A percentile compares a stretch with the other conserved stretches of the same genome.
Evolutionary conservation across 1,139 yeast species (phyloP).

Genomic region (Pichia sorboxylosa): DNA sequence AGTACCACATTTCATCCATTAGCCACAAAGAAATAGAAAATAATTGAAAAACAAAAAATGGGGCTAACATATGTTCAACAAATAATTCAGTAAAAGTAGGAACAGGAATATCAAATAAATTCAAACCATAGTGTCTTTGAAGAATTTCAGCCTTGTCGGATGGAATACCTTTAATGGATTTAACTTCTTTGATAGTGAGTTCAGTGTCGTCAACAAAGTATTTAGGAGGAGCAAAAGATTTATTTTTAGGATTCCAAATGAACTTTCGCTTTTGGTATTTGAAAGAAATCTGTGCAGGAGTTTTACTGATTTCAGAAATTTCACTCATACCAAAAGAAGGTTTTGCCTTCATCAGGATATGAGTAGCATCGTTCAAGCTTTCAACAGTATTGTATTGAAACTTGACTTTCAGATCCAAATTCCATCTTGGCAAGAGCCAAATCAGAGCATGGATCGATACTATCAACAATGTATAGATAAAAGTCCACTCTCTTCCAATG

Average conservation of each 20-base stretch:
- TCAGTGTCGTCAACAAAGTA: conserved; percentile 53
- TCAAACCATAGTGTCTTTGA: conserved; percentile 63
- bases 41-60: conserved; percentile 91
- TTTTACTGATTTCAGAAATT: conserved; percentile 52
- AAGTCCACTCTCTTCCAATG: conserved; percentile 72
- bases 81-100: conserved; percentile 86
- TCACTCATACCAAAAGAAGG: conserved; percentile 82
- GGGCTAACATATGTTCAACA: conserved; percentile 97
- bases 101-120: conserved; percentile 86
- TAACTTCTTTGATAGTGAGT: conserved; percentile 51
- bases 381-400: conserved; percentile 47
- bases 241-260: conserved; percentile 44
- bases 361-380: conserved; percentile 47
- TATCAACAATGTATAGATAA: conserved; percentile 68
- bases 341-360: conserved; percentile 68
- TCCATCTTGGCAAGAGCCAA: conserved; percentile 96
- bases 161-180: conserved; percentile 48
- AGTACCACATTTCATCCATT: conserved; percentile 96
- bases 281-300: conserved; percentile 57
- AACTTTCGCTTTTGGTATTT: conserved; percentile 89
- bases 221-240: conserved; percentile 67
- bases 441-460: conserved; percentile 63
- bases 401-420: conserved; percentile 53
- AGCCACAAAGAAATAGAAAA: conserved; percentile 95
- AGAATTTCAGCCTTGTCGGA: conserved; percentile 32